Base-by-base conservation (phyloP, 192 early-diverging fungal genomes). In the Entomortierella beljakovae region DNA sequence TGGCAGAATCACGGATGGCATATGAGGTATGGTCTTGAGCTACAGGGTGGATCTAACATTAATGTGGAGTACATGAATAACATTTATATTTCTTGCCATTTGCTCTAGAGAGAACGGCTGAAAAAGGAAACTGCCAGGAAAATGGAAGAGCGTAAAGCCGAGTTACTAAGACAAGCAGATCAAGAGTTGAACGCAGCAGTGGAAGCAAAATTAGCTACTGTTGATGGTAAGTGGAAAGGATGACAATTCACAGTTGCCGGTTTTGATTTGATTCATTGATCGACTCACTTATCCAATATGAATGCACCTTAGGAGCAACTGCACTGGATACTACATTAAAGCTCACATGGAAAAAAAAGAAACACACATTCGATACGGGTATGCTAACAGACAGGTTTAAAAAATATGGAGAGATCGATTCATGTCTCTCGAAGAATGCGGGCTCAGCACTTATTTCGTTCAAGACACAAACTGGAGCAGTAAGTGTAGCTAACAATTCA, bases 301-400 rank as follows among this genome's bases (percentile, higher is more conserved):
- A n/a, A n/a, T 3, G 10, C 40, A 8, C 42, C 49, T 54, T 26
- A 22, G 72, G 82, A 50, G 33, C 69, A 25, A 75, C 59, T 9
- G 83, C 84, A 26, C 33, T 83, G 57, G 86, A 87, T 35, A 72
- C 71, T 25, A 80, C 84, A 18, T 63, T 87, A 32, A 76, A 76
- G 57, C 51, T 87, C 38, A 87, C 81, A 56, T 87, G 86, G 86
- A 87, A 85, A 29, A 71, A 70, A 31, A 87, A 85, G 57, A 83
- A 82, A 31, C 49, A 82, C 13, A 49, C 59, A 18, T 82, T 82
- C 40, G 74, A 83, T 7, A 40, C 55, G 25, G 54, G 72, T 18
- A 71, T 68, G 22, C n/a, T 87, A 15, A 57, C 54, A 7, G 18
- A 50, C 1, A 26, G 85, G 1, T 82, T 87, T 28, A 49, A 60